Base-by-base conservation (phyloP, 192 early-diverging fungal species). In the Mortierella claussenii region DNA sequence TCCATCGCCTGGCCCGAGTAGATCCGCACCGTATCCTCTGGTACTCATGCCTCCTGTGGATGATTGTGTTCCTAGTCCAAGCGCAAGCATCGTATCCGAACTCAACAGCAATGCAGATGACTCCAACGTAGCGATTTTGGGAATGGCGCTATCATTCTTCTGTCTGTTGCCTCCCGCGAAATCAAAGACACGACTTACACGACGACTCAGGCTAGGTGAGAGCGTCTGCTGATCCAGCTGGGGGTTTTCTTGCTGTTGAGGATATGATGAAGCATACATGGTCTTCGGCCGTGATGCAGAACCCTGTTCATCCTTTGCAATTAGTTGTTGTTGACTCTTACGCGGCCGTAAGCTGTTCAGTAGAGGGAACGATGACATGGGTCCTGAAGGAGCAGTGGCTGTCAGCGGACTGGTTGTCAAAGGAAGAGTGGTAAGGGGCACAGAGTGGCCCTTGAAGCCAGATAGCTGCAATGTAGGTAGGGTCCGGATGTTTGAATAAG, bases 131-230 rank as follows among this genome's bases (percentile, higher is more conserved):
- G 57, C 65, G 17, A 42, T 45, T 31, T 44, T 51, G 15, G 50
- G 17, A 34, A 10, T 15, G 4, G 17, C 49, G 1, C 28, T n/a
- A 0, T 62, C 60, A 10, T 21, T 26, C 59, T 61, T 63, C 17
- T 56, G 52, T 15, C 33, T 45, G 36, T 33, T 47, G 32, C 59
- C 40, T 20, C 52, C 59, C 12, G 53, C 37, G 54, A 67, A 66
- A 15, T 67, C 63, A 51, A 76, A 76, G 1, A 76, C 73, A 17
- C 73, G 73, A 21, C 73, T 76, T 55, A 67, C 59, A 15, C 73
- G 64, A 28, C 67, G 53, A 28, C 58, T 76, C 34, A 66, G 52
- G 12, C 33, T 60, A 6, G 64, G 45, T 6, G 55, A 31, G 7
- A 49, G 8, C n/a, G 8, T 31, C 21, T 59, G 50, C 36, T 69